A percentile compares a stretch with the other conserved stretches of the same genome.
These are phyloP conservation scores for Ophiostoma novo-ulmi DNA, from an alignment of 2,329 filamentous ascomycete genomes.

Conservation along the genomic window DNA sequence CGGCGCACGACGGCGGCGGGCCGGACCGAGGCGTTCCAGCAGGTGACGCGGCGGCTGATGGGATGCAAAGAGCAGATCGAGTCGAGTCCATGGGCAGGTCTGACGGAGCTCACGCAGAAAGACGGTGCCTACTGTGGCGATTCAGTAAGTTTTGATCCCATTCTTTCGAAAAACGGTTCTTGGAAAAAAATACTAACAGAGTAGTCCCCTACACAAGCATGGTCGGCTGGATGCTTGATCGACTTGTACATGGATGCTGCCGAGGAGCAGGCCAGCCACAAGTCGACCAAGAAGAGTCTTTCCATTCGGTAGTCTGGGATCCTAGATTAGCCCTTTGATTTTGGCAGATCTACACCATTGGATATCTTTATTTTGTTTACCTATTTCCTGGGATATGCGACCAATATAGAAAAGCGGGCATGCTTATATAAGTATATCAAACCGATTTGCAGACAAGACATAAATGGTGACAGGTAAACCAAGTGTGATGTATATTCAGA, in stretches of 20 bases:
- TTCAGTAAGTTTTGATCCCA: conserved; percentile 59
- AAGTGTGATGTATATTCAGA: neutral
- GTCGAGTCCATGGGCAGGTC: conserved; percentile 77
- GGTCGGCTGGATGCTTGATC: conserved; percentile 91
- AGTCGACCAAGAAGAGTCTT: conserved; percentile 15
- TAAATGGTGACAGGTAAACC: neutral
- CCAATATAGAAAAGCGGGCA: neutral
- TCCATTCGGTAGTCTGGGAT: conserved; percentile 9
- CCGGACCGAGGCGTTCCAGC: conserved; percentile 84
- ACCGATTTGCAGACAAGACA: neutral
- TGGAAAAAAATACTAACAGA: conserved; percentile 10
- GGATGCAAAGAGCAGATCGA: conserved; percentile 82
- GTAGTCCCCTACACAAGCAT: conserved; percentile 91
- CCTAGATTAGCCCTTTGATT: too few species aligned
- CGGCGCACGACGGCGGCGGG: conserved; percentile 60
- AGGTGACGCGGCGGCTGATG: conserved; percentile 75
- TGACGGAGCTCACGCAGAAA: conserved; percentile 91
- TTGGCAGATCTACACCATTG: too few species aligned
- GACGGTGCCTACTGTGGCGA: conserved; percentile 77
- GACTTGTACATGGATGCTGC: conserved; percentile 92
- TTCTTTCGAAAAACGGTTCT: neutral
- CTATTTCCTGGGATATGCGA: neutral
- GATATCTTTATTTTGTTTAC: neutral
- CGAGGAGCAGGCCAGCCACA: conserved; percentile 42
- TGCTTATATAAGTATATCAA: neutral